Percentiles rank a stretch among this genome's conserved stretches.
Evolutionary conservation across 2,329 filamentous ascomycete species (phyloP).

Genomic region (Dactylellina leptospora): DNA sequence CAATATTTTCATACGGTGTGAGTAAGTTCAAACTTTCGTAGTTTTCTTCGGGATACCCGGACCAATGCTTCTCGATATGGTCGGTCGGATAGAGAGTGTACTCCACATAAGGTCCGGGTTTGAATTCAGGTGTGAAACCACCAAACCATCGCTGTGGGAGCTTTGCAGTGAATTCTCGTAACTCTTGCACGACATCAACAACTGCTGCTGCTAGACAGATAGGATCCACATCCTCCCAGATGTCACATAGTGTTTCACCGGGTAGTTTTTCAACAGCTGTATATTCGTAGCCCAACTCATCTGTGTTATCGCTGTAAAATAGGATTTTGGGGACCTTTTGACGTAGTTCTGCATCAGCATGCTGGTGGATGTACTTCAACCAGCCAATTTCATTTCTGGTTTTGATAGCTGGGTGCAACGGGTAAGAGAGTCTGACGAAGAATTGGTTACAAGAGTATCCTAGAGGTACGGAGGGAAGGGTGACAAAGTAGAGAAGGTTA

Average conservation of each 20-base stretch:
- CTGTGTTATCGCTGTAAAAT: conserved; percentile 30
- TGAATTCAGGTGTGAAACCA: conserved; percentile 35
- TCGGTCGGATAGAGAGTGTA: conserved; percentile 21
- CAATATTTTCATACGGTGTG: conserved; percentile 23
- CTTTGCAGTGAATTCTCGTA: conserved; percentile 24
- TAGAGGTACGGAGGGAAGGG: conserved; percentile 14
- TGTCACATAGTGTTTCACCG: conserved; percentile 36
- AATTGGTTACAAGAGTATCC: conserved; percentile 38
- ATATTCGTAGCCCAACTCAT: conserved; percentile 34
- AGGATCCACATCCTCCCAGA: conserved; percentile 39
- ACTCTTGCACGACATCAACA: conserved; percentile 29
- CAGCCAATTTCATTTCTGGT: conserved; percentile 45
- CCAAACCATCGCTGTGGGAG: conserved; percentile 31
- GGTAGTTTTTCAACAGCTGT: conserved; percentile 36
- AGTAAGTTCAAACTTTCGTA: conserved; percentile 35
- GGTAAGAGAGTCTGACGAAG: conserved; percentile 35
- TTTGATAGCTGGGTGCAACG: conserved; percentile 32
- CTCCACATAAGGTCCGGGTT: conserved; percentile 45
- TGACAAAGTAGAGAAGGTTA: conserved; percentile 33
- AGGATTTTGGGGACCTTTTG: conserved; percentile 21
- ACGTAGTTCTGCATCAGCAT: conserved; percentile 4
- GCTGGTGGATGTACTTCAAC: conserved; percentile 23
- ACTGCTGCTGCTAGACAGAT: conserved; percentile 25
- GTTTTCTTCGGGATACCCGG: conserved; percentile 24
- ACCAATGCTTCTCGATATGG: conserved; percentile 36